Conservation (phyloP, 179 eudicot genomes). For the Beta lomatogona region DNA sequence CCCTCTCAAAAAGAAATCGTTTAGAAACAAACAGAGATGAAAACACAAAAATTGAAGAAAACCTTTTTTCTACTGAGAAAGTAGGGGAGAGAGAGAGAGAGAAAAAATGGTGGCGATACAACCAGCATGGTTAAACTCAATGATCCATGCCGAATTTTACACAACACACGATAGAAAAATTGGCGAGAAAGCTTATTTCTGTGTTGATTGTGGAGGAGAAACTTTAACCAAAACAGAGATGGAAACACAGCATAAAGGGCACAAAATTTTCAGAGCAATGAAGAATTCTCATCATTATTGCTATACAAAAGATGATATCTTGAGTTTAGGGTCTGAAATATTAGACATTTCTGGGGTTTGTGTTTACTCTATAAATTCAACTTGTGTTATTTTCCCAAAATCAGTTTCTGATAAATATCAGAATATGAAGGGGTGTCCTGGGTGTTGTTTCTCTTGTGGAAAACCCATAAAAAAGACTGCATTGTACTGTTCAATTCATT, state of each 20-base stretch:
- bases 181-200: constrained; percentile 8
- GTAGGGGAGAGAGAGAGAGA: not conserved
- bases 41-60: not conserved
- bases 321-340: not conserved
- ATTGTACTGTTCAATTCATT: constrained; percentile 16
- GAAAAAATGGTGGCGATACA: not conserved
- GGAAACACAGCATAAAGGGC: constrained; percentile 4
- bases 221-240: not conserved
- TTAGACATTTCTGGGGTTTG: not conserved
- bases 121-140: not conserved
- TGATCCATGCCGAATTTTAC: constrained; percentile 20
- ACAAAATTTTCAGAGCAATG: constrained; percentile 10
- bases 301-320: not conserved
- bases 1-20: too few species aligned
- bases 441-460: constrained; percentile 3
- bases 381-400: not conserved
- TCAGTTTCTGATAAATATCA: not conserved
- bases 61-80: not conserved
- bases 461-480: not conserved
- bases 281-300: constrained; percentile 7
- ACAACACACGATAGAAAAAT: not conserved
- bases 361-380: not conserved
- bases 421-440: not conserved
- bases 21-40: too few species aligned
- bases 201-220: constrained; percentile 15